Conservation (phyloP, 306 rosid genomes). For the Dalbergia oliveri region DNA sequence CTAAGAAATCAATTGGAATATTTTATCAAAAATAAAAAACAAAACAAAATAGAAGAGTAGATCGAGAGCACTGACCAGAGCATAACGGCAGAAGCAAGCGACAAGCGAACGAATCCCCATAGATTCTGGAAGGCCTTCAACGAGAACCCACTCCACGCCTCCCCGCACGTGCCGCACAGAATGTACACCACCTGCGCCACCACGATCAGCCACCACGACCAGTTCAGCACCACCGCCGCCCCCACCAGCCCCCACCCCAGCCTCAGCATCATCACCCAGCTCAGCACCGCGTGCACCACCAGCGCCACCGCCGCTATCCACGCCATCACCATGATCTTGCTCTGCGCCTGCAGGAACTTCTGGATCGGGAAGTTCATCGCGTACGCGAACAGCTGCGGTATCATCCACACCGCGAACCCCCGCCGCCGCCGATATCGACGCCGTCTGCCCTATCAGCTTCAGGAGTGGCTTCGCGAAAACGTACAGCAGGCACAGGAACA, state of each 20-base stretch:
- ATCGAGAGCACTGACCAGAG: slow-evolving; percentile 56
- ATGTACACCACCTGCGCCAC: slow-evolving; percentile 70
- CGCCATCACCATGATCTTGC: slow-evolving; percentile 92
- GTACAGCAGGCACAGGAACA: slow-evolving; percentile 56
- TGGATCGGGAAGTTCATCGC: slow-evolving; percentile 77
- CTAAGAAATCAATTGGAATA: too few relatives aligned
- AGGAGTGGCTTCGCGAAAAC: slow-evolving; percentile 65
- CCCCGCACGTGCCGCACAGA: slow-evolving; percentile 65
- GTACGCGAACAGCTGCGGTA: slow-evolving; percentile 90
- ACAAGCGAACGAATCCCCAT: slow-evolving; percentile 73
- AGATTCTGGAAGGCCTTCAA: slow-evolving; percentile 73
- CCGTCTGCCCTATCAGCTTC: slow-evolving; percentile 69
- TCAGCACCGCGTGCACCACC: slow-evolving; percentile 66
- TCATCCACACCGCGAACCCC: slow-evolving; percentile 87
- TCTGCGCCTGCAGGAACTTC: slow-evolving; percentile 89
- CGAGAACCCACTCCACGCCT: slow-evolving; percentile 87
- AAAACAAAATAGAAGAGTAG: neutral
- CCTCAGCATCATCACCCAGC: slow-evolving; percentile 79
- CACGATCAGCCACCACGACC: slow-evolving; percentile 83
- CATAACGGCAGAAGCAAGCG: slow-evolving; percentile 86
- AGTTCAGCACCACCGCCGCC: slow-evolving; percentile 73
- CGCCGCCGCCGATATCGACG: slow-evolving; percentile 71
- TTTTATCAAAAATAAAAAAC: neutral
- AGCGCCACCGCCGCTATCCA: slow-evolving; percentile 65
- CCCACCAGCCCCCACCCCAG: slow-evolving; percentile 78